These are phyloP conservation scores for Pseudopyrenochaeta lycopersici DNA, from an alignment of 2,329 filamentous ascomycete genomes.

Conservation along the genomic window DNA sequence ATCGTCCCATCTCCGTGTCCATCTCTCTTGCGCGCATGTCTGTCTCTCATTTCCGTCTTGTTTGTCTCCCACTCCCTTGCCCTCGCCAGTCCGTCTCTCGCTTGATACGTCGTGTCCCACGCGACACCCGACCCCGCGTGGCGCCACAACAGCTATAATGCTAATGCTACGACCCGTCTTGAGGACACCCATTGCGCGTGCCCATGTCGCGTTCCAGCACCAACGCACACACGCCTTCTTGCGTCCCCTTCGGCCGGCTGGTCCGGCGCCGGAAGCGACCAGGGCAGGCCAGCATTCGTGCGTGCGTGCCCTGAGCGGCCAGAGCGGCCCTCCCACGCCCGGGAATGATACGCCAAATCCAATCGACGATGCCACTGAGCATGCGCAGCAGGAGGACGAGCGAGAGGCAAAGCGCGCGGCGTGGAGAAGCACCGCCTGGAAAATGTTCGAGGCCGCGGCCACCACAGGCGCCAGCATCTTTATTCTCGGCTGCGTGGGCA, in stretches of 20 bases:
- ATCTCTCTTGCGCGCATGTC: conserved; percentile 17
- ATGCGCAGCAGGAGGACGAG: conserved; percentile 27
- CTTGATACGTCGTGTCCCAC: conserved; percentile 28
- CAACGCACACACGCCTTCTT: conserved; percentile 19
- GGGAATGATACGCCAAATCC: conserved; percentile 50
- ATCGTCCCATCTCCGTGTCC: conserved; percentile 5
- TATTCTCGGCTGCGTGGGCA: conserved; percentile 57
- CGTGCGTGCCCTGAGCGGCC: conserved; percentile 41
- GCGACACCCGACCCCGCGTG: conserved; percentile 23
- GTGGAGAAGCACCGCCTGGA: conserved; percentile 55
- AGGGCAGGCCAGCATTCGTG: conserved; percentile 16
- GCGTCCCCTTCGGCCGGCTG: conserved; percentile 34
- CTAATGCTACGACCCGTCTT: conserved; percentile 38
- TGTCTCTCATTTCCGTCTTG: conserved; percentile 23
- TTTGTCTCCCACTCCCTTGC: conserved; percentile 17
- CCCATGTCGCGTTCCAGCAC: conserved; percentile 27
- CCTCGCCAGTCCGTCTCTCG: conserved; percentile 15
- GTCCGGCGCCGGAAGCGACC: conserved; percentile 19
- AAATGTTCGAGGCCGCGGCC: conserved; percentile 62
- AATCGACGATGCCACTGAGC: conserved; percentile 47
- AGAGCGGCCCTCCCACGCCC: conserved; percentile 46
- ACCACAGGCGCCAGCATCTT: conserved; percentile 62
- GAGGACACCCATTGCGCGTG: conserved; percentile 22
- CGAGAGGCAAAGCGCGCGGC: conserved; percentile 28
- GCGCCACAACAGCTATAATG: conserved; percentile 35